Evolutionary conservation across 148 eudicot species (phyloP).

Genomic region (Tetragonia tetragonoides): DNA sequence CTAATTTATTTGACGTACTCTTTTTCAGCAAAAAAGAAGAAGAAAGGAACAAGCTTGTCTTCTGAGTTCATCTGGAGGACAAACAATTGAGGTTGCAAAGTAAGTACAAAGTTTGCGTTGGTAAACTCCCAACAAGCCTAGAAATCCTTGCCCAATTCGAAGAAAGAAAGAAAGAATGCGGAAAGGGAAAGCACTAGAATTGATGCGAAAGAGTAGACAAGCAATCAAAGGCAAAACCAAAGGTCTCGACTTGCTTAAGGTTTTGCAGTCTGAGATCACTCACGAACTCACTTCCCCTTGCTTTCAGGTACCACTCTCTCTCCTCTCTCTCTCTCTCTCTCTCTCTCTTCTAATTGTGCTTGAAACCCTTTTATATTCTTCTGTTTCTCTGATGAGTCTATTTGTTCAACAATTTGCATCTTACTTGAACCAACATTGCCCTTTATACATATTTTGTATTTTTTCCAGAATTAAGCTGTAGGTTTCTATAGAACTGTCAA

Average conservation of each 20-base stretch:
- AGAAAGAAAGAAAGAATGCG: slow-evolving; percentile 17
- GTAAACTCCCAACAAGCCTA: too few species aligned
- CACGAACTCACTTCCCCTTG: slow-evolving; percentile 56
- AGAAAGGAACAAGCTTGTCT: too few species aligned
- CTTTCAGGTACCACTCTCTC: slow-evolving; percentile 38
- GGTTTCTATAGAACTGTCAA: too few species aligned
- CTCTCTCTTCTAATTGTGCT: not conserved
- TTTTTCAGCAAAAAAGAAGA: too few species aligned
- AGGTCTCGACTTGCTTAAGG: slow-evolving; percentile 43
- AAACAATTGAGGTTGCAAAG: too few species aligned
- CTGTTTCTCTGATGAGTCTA: too few species aligned
- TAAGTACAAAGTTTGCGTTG: too few species aligned
- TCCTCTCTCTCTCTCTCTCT: slow-evolving; percentile 9
- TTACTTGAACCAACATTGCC: not conserved
- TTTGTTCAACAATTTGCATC: not conserved
- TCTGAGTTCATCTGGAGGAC: too few species aligned
- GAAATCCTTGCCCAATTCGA: not conserved
- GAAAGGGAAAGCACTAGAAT: not conserved
- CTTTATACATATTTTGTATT: not conserved
- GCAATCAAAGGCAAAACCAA: slow-evolving; percentile 30
- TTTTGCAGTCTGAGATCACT: slow-evolving; percentile 62
- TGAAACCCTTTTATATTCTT: too few species aligned
- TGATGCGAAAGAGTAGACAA: slow-evolving; percentile 34
- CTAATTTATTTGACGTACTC: too few species aligned
- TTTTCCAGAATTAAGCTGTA: too few species aligned